Evolutionary conservation across 495 filamentous ascomycete genomes (phyloP), one percentile per base, ranked within the genome.

Genomic region (Apodospora peruviana): DNA sequence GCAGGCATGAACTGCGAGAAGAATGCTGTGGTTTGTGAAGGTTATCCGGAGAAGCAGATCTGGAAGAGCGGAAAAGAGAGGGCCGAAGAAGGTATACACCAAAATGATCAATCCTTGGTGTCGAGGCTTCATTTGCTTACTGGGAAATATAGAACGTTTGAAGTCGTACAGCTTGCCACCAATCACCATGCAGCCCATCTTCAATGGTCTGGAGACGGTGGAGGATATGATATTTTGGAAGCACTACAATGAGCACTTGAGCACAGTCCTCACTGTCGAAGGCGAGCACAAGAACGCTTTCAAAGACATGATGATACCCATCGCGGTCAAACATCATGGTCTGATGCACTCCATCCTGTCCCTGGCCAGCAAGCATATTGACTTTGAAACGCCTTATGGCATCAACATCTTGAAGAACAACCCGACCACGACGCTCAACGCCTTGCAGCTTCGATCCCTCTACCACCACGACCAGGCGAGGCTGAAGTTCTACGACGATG

Each of bases 321-420:
- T 95, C 76, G 90, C 90, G 0, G 80, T 88, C 11, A 76, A 84
- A 46, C 87, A 96, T 60, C 78, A 81, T 41, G 89, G 90, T 12
- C 73, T 96, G 36, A 96, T 96, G 90, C 90, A 96, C 65, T 93
- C 89, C 25, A 81, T 96, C 43, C 79, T 96, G 47, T 90, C 87
- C 42, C 77, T 95, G 5, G 86, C 90, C 8, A 86, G 87, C 45
- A 90, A 85, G 44, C 90, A 95, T 55, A 75, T 95, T 45, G 78
- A 81, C 61, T 80, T 73, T 53, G 66, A 67, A 4, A 73, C 71
- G 0, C 67, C 69, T 14, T 76, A 78, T 41, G 76, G 73, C 43
- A 42, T 61, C 21, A 71, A 76, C 43, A 52, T 77, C 18, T 58
- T 79, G 16, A 60, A 52, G 43, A 64, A 70, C 35, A 69, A 71